Conservation (phyloP, 352 stramenopile species). For the Peronosclerospora sorghi region DNA sequence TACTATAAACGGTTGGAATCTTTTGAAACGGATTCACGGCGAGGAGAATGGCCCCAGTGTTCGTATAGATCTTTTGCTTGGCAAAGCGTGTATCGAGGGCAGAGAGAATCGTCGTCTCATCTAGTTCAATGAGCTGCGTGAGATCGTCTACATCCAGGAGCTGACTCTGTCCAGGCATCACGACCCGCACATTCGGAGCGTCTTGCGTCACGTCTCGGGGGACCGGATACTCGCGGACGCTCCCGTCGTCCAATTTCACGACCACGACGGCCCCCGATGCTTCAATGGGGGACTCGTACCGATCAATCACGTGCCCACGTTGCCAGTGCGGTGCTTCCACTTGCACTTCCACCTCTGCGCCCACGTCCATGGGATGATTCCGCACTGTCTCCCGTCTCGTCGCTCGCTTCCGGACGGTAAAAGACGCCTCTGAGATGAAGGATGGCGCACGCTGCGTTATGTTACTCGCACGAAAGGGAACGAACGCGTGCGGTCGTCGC, state of each 20-base stretch:
- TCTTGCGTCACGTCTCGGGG: conserved; percentile 25
- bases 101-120: conserved; percentile 52
- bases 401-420: no score
- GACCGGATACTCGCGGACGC: conserved; percentile 32
- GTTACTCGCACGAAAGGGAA: no score
- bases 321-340: conserved; percentile 31
- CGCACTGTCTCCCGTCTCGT: conserved; percentile 4
- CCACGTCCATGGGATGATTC: conserved; percentile 38
- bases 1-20: conserved; percentile 50
- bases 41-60: conserved; percentile 69
- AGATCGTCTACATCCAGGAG: conserved; percentile 70
- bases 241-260: conserved; percentile 59
- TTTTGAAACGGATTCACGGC: conserved; percentile 81
- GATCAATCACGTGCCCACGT: conserved; percentile 44
- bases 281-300: conserved; percentile 49
- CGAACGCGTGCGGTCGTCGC: not conserved
- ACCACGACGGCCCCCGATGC: conserved; percentile 35
- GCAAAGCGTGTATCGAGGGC: conserved; percentile 62
- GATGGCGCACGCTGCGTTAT: no score
- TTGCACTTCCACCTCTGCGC: conserved; percentile 51
- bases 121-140: conserved; percentile 67
- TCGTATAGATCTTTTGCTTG: conserved; percentile 78
- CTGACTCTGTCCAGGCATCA: conserved; percentile 5
- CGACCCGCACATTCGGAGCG: conserved; percentile 20
- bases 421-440: conserved; percentile 1